Evolutionary conservation across 148 eudicot genomes (phyloP), one percentile per base, ranked within the genome.

Genomic region (Dianthus caryophyllus): DNA sequence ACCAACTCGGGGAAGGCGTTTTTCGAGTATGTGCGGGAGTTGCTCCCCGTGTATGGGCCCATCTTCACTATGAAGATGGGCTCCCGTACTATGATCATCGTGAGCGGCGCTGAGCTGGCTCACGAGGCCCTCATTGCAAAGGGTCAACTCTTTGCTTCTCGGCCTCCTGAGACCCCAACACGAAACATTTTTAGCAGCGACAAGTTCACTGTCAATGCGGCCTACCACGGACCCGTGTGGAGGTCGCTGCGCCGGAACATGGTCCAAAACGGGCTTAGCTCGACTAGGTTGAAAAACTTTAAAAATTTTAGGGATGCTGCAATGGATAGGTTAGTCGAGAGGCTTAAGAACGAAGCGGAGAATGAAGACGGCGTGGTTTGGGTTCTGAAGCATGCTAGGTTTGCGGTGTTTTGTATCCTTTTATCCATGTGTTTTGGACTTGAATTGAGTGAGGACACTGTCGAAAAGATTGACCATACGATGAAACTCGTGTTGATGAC

Each of bases 51-150:
- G 1, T 90, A 94, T 38, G 99, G 99, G 0, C 97, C 90, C 0
- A 94, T 94, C 27, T 56, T 94, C n/a, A 94, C 97, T 0, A 77
- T 94, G 11, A 76, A 65, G 64, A 88, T 94, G 97, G 99, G 99
- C 0, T 75, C 97, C 0, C 75, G 99, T 2, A 90, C 88, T 15
- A 76, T 85, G 95, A 84, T 94, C 31, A 80, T 94, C 1, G 17
- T 94, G 0, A 79, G 84, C 75, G 59, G 67, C 33, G 87, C 96
- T 0, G 76, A 81, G 17, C 55, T 94, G 27, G 97, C 66, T 53
- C 71, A 86, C 31, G 93, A 94, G 44, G 96, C 96, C 5, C 78
- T 94, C 1, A 68, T 90, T 17, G 83, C 81, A 16, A 90, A 86
- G 78, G 88, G 90, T 14, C 89, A 73, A 67, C 63, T 86, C 0